These are phyloP conservation scores for Gossypium lobatum DNA, from an alignment of 441 rosid genomes.

Conservation along the genomic window DNA sequence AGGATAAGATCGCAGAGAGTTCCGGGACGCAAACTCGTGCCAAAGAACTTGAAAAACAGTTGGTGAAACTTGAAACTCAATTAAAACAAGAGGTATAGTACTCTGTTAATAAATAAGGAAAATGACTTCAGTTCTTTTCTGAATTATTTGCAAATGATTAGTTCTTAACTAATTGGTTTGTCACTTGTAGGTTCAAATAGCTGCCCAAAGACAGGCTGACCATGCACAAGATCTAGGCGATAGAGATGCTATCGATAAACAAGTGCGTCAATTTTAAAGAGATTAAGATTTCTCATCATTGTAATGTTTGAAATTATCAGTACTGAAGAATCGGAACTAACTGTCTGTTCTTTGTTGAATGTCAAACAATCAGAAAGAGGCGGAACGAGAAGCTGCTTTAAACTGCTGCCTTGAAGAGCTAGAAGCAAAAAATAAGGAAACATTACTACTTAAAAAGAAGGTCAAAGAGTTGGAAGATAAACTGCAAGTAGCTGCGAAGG, in stretches of 20 bases:
- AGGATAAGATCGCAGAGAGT: slow-evolving; percentile 45
- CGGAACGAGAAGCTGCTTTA: slow-evolving; percentile 51
- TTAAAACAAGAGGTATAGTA: slow-evolving; percentile 51
- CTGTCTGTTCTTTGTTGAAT: not conserved
- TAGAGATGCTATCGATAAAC: slow-evolving; percentile 35
- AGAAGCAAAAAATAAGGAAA: slow-evolving; percentile 58
- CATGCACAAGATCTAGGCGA: slow-evolving; percentile 31
- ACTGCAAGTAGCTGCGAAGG: slow-evolving; percentile 63
- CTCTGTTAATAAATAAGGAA: slow-evolving; percentile 14
- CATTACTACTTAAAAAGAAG: slow-evolving; percentile 42
- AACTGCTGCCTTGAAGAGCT: slow-evolving; percentile 61
- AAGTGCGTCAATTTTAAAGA: slow-evolving; percentile 50
- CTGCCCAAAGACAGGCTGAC: slow-evolving; percentile 45
- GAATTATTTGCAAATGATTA: not conserved
- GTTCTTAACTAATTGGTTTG: slow-evolving; percentile 4
- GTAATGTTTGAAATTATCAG: not conserved
- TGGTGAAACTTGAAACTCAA: slow-evolving; percentile 40
- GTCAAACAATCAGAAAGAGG: slow-evolving; percentile 43
- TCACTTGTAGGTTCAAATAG: slow-evolving; percentile 27
- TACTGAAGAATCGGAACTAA: not conserved
- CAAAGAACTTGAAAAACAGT: slow-evolving; percentile 56
- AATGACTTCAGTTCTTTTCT: not conserved
- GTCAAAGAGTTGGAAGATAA: slow-evolving; percentile 69
- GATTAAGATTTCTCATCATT: slow-evolving; percentile 21
- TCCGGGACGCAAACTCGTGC: slow-evolving; percentile 44